Base-by-base conservation (phyloP, 345 rosid genomes). In the Murraya koenigii region DNA sequence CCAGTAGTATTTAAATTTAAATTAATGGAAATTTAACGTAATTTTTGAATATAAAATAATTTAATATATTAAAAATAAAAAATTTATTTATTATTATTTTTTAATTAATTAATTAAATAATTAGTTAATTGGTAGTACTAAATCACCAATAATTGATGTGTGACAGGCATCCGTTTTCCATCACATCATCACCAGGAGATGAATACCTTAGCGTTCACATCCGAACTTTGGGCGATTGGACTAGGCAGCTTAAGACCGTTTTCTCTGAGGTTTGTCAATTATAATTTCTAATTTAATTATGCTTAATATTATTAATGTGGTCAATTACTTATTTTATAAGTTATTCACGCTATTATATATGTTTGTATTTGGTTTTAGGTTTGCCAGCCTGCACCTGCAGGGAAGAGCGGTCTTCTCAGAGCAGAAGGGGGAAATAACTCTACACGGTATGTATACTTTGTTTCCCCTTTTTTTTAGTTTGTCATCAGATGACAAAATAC, bases 111-210 rank as follows among this genome's bases (percentile, higher is more conserved):
- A 52, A 17, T 52, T 5, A 15, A 52, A 52, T 2, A 5, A 5
- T 52, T 17, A 15, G 32, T 32, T 63, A 1, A 32, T 7, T 32
- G 10, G 13, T 17, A 11, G 49, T 1, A 44, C 39, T 32, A 64
- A 72, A 72, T 1, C 28, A 36, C 32, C 39, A 58, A 41, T 4
- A 44, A 67, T 69, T 47, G n/a, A 30, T 30, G 25, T 49, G 65
- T 7, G 15, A 64, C 82, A 90, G 88, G 98, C 98, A 94, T 75
- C 98, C 98, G 6, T 94, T 94, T 85, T 94, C 97, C n/a, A 94
- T 94, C 73, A 94, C 98, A 22, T 94, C 98, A 1, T 89, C 98
- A 28, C 98, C 98, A 0, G 94, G 93, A 64, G 96, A 94, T 70
- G 97, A 91, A 80, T 89, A 90, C 82, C 71, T 94, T 1, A 92